Evolutionary conservation across 2,329 filamentous ascomycete genomes (phyloP).

Genomic region (Cryphonectria naterciae): DNA sequence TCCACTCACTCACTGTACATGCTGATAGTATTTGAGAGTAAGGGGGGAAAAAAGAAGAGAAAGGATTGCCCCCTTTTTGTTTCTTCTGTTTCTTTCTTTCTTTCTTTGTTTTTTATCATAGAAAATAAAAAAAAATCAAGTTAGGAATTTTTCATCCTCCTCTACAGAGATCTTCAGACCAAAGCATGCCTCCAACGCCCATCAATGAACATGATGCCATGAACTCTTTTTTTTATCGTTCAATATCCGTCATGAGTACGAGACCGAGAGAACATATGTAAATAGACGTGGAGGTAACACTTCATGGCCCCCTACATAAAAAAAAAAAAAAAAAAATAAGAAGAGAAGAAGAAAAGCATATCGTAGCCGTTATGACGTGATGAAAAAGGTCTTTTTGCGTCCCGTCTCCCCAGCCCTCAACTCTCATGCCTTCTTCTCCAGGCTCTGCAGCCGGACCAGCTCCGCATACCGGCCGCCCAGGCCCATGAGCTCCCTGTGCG

Average conservation of each 20-base stretch:
- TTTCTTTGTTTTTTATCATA: too few relatives aligned
- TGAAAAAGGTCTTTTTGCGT: not conserved
- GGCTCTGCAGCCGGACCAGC: constrained; percentile 77
- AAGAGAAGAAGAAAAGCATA: not conserved
- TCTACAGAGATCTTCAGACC: not conserved
- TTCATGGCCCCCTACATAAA: not conserved
- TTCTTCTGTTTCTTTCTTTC: too few relatives aligned
- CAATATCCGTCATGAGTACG: too few relatives aligned
- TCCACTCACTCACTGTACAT: not conserved
- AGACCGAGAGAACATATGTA: not conserved
- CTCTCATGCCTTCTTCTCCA: constrained; percentile 56
- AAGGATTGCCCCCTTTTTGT: too few relatives aligned
- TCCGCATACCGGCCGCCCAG: constrained; percentile 75
- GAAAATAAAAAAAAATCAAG: not conserved
- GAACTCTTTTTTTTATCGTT: too few relatives aligned
- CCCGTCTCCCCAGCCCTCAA: not conserved
- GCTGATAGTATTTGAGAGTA: not conserved
- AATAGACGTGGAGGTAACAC: too few relatives aligned
- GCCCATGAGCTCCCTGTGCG: constrained; percentile 73
- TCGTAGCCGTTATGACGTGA: not conserved
- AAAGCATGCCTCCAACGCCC: not conserved
- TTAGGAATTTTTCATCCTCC: not conserved
- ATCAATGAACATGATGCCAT: not conserved
- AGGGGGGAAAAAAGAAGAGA: too few relatives aligned
- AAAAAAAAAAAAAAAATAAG: not conserved